These are phyloP conservation scores for Dendrobium chrysotoxum DNA, from an alignment of 106 monocot species.

Conservation along the genomic window DNA sequence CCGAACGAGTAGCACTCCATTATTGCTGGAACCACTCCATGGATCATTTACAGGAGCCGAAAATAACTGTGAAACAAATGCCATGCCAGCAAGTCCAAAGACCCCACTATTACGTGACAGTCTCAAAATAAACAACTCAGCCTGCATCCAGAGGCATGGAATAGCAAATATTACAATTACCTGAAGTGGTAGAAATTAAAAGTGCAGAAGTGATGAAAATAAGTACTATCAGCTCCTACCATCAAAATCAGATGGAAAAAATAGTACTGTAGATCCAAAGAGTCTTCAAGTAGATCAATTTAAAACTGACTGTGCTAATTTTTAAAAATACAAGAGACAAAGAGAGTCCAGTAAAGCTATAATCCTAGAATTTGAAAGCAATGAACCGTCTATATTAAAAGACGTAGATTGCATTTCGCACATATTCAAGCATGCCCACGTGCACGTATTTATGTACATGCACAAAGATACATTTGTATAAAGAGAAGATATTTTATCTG, in stretches of 20 bases:
- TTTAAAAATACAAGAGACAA: not conserved
- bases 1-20: constrained; percentile 73
- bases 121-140: constrained; percentile 88
- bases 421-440: not conserved
- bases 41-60: constrained; percentile 13
- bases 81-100: constrained; percentile 96
- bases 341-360: not conserved
- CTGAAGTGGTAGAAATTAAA: not conserved
- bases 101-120: constrained; percentile 91
- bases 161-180: not conserved
- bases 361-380: not conserved
- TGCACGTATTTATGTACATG: not conserved
- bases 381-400: not conserved
- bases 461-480: not conserved
- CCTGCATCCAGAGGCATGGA: constrained; percentile 47
- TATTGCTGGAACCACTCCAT: constrained; percentile 14
- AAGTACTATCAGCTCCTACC: not conserved
- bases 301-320: no score
- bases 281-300: no score
- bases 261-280: not conserved
- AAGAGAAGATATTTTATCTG: not conserved
- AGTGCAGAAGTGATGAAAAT: not conserved
- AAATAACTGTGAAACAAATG: constrained; percentile 86
- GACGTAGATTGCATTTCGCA: no score
- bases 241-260: not conserved